Evolutionary conservation across 768 basidiomycete genomes (phyloP), one percentile per base, ranked within the genome.

Genomic region (Boletus vinaceobasis): DNA sequence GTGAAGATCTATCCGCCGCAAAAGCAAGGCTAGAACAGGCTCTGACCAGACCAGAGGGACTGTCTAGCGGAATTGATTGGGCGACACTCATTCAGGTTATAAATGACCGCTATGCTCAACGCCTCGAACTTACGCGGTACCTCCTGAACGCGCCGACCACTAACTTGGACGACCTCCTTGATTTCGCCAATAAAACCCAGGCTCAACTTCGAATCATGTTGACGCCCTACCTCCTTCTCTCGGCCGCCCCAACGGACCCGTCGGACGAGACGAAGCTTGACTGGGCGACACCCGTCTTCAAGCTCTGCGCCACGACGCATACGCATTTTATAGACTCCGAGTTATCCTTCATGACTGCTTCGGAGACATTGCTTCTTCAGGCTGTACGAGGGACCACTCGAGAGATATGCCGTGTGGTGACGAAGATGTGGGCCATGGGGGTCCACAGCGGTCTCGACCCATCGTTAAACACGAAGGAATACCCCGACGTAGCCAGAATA

Each of bases 371-470:
- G 21, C 60, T 75, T 11, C 55, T 70, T 3, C 52, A 44, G 38
- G 66, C 50, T 11, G 19, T 74, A 7, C 61, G 64, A 10, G 75
- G 65, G 0, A 77, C 76, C 0, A 71, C 51, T 7, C 68, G 66
- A 31, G 78, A 82, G 58, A 77, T 79, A 19, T 81, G 79, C 53
- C 70, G 77, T 0, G 72, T 76, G 1, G 56, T 76, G 26, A 77
- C 77, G 4, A 67, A 64, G 32, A 72, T 82, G 59, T 82, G 79
- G 80, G 76, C 77, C 3, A 61, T 72, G 23, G 80, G 77, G 5
- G 61, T 63, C 1, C 35, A 44, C 5, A 49, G 45, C 2, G 66
- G 66, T 0, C 21, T 67, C 11, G 65, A 67, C 37, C 26, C 9
- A 6, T 15, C 43, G n/a, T 35, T 66, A 13, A 58, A 48, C 50